Base-by-base conservation (phyloP, 805 yeast genomes). In the Starmera amethionina region DNA sequence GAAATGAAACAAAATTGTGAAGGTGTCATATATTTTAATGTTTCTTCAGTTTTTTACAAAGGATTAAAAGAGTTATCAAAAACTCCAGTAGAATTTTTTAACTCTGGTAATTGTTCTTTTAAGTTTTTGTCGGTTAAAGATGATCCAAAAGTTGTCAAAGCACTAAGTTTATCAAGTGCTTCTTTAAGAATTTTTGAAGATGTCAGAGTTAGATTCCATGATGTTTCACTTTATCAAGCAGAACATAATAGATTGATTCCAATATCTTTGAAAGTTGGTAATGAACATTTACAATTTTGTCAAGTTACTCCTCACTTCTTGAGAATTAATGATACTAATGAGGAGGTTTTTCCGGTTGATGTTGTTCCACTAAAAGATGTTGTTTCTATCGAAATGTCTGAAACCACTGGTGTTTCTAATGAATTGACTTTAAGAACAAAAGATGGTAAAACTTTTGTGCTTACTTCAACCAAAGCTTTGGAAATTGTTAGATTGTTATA, bases 401-500 rank as follows among this genome's bases (percentile, higher is more conserved):
- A 60, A 30, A 50, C 47, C 12, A 72, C 77, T 2, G 73, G 77
- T 3, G 70, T 68, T 29, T 52, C 72, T 4, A 68, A 70, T 38
- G 81, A 75, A 46, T 65, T 77, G 40, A 67, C 76, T 1, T 59
- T 78, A 41, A 60, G 60, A 16, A 50, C 68, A 34, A 50, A 46
- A 19, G 56, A 62, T 39, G 65, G 64, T 5, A 50, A 44, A 14
- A 58, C 53, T 15, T 43, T 75, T 28, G 62, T 71, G n/a, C 52
- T 76, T 35, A 52, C 71, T 9, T 70, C 78, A 27, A 55, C 69
- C 2, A 75, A 74, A 49, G 70, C 67, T 46, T 54, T 72, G 40
- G 90, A 82, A 49, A 79, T 83, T n/a, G 70, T 83, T 60, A 66
- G 88, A 47, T 73, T 82, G 45, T 56, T 83, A 33, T 79, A 81